These are phyloP conservation scores for Mycena rosella DNA, from an alignment of 768 basidiomycete species.

Conservation along the genomic window DNA sequence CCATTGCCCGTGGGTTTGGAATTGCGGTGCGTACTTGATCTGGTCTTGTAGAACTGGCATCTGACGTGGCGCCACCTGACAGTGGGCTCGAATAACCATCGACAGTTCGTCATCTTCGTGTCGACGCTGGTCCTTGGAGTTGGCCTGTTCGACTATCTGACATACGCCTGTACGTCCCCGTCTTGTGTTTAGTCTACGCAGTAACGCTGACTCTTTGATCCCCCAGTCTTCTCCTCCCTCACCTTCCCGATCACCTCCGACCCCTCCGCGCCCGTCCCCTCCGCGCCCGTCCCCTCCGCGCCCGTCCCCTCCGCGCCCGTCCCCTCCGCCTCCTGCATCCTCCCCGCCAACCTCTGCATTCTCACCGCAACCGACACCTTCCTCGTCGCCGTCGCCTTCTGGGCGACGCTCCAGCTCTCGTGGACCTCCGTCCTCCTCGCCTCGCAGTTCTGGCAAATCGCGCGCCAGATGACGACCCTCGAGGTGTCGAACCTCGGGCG, in stretches of 20 bases:
- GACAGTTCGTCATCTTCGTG: slow-evolving; percentile 96
- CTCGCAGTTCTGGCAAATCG: slow-evolving; percentile 92
- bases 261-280: slow-evolving; percentile 49
- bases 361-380: slow-evolving; percentile 83
- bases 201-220: neutral
- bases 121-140: slow-evolving; percentile 87
- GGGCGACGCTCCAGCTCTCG: slow-evolving; percentile 94
- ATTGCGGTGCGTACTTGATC: slow-evolving; percentile 76
- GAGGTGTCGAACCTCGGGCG: slow-evolving; percentile 96
- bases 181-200: neutral
- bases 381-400: slow-evolving; percentile 82
- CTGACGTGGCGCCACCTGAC: slow-evolving; percentile 40
- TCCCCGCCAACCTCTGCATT: slow-evolving; percentile 77
- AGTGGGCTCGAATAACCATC: slow-evolving; percentile 94
- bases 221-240: slow-evolving; percentile 68
- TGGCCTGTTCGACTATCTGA: slow-evolving; percentile 83
- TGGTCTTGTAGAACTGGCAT: slow-evolving; percentile 6
- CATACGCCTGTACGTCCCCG: slow-evolving; percentile 77
- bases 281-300: slow-evolving; percentile 76
- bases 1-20: slow-evolving; percentile 99
- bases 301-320: slow-evolving; percentile 41
- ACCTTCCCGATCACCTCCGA: slow-evolving; percentile 47
- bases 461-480: slow-evolving; percentile 94
- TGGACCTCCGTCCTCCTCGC: slow-evolving; percentile 93
- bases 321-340: slow-evolving; percentile 72